Evolutionary conservation across 495 filamentous ascomycete genomes (phyloP), one percentile per base, ranked within the genome.

Genomic region (Terfezia claveryi): DNA sequence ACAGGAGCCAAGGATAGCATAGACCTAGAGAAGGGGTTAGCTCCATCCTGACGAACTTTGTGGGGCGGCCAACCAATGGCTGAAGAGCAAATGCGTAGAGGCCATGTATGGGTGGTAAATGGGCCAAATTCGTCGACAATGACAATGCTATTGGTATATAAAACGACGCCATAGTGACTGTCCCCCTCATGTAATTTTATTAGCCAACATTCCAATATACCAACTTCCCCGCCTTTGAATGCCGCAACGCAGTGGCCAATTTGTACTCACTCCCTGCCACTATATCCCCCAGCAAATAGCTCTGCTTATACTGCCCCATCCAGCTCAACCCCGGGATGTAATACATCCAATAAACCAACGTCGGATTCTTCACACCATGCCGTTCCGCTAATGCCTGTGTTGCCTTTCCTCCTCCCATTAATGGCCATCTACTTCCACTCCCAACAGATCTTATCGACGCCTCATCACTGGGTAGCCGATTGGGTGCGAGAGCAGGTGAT

Each of bases 111-210:
- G 91, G 81, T 9, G 89, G 87, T 14, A 94, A 78, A 62, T 96
- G 89, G 8, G 81, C 91, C 41, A 99, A 79, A 66, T 96, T 99
- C 32, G 82, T 78, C n/a, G 89, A 87, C 56, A 87, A 76, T 5
- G 88, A 95, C 32, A 99, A 76, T 0, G 89, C 81, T 89, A 99
- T 95, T 27, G 91, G 91, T 38, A 99, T 84, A 63, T 99, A 99
- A 71, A 99, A 87, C 12, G 87, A 94, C 1, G 89, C 86, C 69
- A 99, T 80, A 2, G 91, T 95, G 54, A 96, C 66, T 50, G 83
- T 75, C 38, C 9, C 4, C n/a, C 46, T 10, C 27, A 20, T 54
- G 36, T 55, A 32, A 32, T 32, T 32, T 4, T 32, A 32, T 32
- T 32, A 32, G 27, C 27, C 2, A 8, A 27, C 23, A 27, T n/a